Percentiles rank a stretch among this genome's conserved stretches.
These are phyloP conservation scores for Lecanicillium sp. DNA, from an alignment of 2,329 filamentous ascomycete species.

Conservation along the genomic window DNA sequence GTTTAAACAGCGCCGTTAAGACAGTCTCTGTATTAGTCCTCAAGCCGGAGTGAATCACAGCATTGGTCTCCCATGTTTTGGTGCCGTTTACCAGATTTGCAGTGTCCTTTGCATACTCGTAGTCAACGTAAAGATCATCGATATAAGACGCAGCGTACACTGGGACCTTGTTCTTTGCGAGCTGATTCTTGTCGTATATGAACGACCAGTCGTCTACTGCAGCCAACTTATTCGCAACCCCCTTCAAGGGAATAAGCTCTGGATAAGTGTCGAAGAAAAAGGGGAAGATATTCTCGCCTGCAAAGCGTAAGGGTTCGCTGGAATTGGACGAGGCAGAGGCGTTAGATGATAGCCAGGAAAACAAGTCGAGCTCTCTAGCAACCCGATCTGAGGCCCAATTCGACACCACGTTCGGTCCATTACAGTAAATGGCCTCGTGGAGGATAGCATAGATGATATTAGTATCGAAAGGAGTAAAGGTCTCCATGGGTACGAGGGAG, in stretches of 20 bases:
- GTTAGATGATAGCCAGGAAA: conserved; percentile 38
- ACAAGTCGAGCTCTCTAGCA: conserved; percentile 37
- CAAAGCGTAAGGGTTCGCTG: conserved; percentile 61
- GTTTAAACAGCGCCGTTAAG: conserved; percentile 62
- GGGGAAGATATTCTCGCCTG: conserved; percentile 85
- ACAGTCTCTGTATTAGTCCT: conserved; percentile 67
- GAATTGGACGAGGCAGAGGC: conserved; percentile 16
- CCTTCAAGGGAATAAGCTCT: conserved; percentile 59
- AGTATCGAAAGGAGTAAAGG: conserved; percentile 62
- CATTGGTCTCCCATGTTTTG: conserved; percentile 78
- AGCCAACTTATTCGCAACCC: conserved; percentile 64
- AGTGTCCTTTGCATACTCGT: conserved; percentile 62
- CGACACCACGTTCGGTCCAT: conserved; percentile 51
- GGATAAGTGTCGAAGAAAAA: conserved; percentile 78
- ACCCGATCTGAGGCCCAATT: conserved; percentile 68
- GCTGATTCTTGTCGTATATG: conserved; percentile 66
- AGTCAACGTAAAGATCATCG: conserved; percentile 91
- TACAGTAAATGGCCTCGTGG: conserved; percentile 82
- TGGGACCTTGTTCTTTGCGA: conserved; percentile 73
- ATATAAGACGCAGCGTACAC: conserved; percentile 77
- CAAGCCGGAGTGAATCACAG: conserved; percentile 78
- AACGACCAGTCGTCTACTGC: conserved; percentile 59
- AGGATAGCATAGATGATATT: conserved; percentile 77
- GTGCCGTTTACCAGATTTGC: conserved; percentile 64
- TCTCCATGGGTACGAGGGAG: conserved; percentile 61